phyloP scores from a whole-genome alignment of 164 flowering plant genomes.

The Nymphaea colorata region DNA sequence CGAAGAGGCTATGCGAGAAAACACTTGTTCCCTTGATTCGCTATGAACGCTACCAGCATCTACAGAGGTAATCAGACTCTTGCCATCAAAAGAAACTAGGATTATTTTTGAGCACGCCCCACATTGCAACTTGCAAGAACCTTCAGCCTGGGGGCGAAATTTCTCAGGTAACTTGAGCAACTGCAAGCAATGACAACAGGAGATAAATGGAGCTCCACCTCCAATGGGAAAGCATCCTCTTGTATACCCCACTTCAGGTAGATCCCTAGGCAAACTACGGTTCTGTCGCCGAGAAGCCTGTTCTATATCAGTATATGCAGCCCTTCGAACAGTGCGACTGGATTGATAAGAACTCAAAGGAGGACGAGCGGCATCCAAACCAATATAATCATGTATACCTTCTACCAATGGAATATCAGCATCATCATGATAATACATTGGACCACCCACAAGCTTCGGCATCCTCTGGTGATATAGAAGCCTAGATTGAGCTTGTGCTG shows the following conservation, averaged over 20 bases:
- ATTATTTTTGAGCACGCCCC: constrained; percentile 59
- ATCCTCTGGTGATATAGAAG: constrained; percentile 19
- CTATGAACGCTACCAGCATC: neutral
- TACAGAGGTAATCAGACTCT: constrained; percentile 22
- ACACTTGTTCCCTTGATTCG: constrained; percentile 12
- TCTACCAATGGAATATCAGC: neutral
- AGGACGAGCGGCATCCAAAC: neutral
- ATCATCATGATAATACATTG: constrained; percentile 21
- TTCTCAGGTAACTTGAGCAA: constrained; percentile 54
- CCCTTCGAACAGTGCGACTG: neutral
- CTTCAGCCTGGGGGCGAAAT: constrained; percentile 14
- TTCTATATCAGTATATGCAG: neutral
- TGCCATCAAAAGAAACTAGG: constrained; percentile 18
- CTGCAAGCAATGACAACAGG: constrained; percentile 61
- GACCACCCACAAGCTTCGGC: constrained; percentile 19
- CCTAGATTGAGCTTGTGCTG: constrained; percentile 24
- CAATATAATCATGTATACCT: neutral
- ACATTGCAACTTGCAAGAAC: constrained; percentile 38
- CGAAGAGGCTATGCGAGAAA: neutral
- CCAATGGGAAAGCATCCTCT: constrained; percentile 38
- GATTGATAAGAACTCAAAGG: neutral
- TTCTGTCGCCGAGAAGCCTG: neutral
- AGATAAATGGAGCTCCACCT: constrained; percentile 74
- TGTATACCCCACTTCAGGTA: constrained; percentile 13
- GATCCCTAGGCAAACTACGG: constrained; percentile 19